Evolutionary conservation across 1,284 basidiomycete genomes (phyloP).

Genomic region (Boletellus dicymbophilus): DNA sequence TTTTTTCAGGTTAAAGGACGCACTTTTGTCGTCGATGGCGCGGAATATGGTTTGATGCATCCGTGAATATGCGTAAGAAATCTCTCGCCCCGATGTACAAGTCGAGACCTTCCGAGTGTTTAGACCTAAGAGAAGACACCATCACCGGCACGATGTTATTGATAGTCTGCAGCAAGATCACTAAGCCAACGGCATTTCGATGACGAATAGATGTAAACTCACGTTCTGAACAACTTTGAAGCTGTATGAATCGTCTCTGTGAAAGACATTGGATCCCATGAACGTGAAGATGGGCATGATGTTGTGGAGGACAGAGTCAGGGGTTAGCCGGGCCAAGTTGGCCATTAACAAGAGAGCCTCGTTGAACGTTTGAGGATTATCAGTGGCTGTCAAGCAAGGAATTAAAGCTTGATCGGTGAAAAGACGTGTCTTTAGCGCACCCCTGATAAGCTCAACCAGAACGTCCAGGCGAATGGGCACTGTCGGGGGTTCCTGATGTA

Average conservation of each 20-base stretch:
- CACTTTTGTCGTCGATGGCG: constrained; percentile 84
- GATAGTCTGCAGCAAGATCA: constrained; percentile 66
- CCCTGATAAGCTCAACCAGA: constrained; percentile 84
- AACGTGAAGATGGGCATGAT: constrained; percentile 99
- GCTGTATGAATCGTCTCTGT: constrained; percentile 94
- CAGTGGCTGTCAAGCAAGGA: constrained; percentile 56
- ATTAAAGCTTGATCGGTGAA: constrained; percentile 3
- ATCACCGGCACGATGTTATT: constrained; percentile 94
- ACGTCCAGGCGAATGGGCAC: constrained; percentile 73
- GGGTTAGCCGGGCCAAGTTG: constrained; percentile 80
- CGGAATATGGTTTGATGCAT: constrained; percentile 86
- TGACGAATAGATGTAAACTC: neutral
- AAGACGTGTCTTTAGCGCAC: constrained; percentile 42
- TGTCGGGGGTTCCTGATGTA: constrained; percentile 47
- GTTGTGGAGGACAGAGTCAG: constrained; percentile 91
- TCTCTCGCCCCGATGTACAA: constrained; percentile 69
- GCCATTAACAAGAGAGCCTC: constrained; percentile 92
- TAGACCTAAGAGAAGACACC: constrained; percentile 70
- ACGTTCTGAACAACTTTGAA: constrained; percentile 95
- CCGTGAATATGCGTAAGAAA: constrained; percentile 87
- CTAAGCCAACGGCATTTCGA: constrained; percentile 4
- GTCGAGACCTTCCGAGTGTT: constrained; percentile 53
- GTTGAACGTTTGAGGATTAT: constrained; percentile 94
- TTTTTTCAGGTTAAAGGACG: constrained; percentile 30
- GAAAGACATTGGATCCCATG: constrained; percentile 96